phyloP scores from a whole-genome alignment of 768 basidiomycete genomes.

The Ramaria sp. region DNA sequence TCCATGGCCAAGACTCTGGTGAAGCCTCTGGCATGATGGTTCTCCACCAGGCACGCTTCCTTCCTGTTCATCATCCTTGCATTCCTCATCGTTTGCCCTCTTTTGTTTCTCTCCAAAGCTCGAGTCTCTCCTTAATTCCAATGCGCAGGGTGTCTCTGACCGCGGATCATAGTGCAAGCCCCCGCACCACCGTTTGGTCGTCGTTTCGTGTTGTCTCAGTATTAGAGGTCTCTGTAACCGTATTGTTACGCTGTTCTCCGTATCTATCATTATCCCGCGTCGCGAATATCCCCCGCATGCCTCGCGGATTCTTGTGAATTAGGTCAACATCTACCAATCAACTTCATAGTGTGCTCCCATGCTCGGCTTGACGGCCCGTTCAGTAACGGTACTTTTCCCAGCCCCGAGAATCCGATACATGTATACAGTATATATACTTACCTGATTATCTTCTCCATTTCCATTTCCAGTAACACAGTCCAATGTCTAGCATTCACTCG shows the following conservation, averaged over 20 bases:
- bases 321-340: background rate
- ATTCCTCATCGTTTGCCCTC: background rate
- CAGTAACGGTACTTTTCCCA: too few relatives aligned
- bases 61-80: background rate
- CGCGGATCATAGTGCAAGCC: background rate
- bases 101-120: background rate
- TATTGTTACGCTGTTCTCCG: background rate
- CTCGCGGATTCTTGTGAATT: too few relatives aligned
- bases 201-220: background rate
- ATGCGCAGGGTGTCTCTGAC: background rate
- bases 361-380: background rate
- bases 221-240: background rate
- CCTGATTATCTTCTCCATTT: too few relatives aligned
- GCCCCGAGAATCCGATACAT: too few relatives aligned
- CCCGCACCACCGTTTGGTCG: too few relatives aligned
- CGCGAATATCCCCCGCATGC: background rate
- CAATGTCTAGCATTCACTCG: conserved; percentile 30
- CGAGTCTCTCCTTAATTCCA: conserved; percentile 3
- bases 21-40: conserved; percentile 4
- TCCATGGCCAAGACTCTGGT: background rate
- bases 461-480: background rate
- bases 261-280: background rate
- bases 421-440: too few relatives aligned
- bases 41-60: conserved; percentile 4
- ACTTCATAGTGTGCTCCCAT: background rate